Percentiles rank a stretch among this genome's conserved stretches.
These are phyloP conservation scores for Circinella minor DNA, from an alignment of 371 early-diverging fungal genomes.

Conservation along the genomic window DNA sequence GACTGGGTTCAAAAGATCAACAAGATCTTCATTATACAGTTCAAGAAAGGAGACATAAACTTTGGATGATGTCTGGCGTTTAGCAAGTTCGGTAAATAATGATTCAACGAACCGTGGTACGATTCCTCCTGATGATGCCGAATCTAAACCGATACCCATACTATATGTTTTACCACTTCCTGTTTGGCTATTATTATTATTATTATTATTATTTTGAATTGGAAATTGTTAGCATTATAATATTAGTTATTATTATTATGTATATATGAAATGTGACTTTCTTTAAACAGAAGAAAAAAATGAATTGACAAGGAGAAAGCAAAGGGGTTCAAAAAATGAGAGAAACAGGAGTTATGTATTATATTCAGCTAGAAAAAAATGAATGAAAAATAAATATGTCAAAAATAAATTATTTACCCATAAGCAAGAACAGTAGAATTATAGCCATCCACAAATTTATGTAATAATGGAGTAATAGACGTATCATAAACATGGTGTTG, in stretches of 20 bases:
- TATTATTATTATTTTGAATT: neutral
- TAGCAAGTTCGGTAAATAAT: slow-evolving; percentile 57
- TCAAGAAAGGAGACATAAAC: slow-evolving; percentile 89
- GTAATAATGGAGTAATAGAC: slow-evolving; percentile 73
- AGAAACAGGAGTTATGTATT: neutral
- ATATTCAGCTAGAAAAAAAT: neutral
- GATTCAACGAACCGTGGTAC: slow-evolving; percentile 84
- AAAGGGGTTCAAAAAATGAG: slow-evolving; percentile 57
- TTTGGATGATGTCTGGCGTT: slow-evolving; percentile 64
- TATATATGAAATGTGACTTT: neutral
- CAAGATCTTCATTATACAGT: slow-evolving; percentile 97
- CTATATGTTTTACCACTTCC: slow-evolving; percentile 64
- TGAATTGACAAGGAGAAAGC: neutral
- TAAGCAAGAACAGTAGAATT: slow-evolving; percentile 95
- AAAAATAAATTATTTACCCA: slow-evolving; percentile 65
- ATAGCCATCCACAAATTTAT: slow-evolving; percentile 87
- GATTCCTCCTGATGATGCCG: slow-evolving; percentile 63
- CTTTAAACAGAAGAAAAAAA: no score
- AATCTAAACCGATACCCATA: slow-evolving; percentile 54
- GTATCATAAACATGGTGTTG: slow-evolving; percentile 78
- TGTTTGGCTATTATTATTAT: slow-evolving; percentile 36
- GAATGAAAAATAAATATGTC: slow-evolving; percentile 9
- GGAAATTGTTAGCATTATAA: no score
- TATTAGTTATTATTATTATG: no score
- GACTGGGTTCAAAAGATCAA: slow-evolving; percentile 75